Base-by-base conservation (phyloP, 2,329 filamentous ascomycete species). In the Microsporum audouinii region DNA sequence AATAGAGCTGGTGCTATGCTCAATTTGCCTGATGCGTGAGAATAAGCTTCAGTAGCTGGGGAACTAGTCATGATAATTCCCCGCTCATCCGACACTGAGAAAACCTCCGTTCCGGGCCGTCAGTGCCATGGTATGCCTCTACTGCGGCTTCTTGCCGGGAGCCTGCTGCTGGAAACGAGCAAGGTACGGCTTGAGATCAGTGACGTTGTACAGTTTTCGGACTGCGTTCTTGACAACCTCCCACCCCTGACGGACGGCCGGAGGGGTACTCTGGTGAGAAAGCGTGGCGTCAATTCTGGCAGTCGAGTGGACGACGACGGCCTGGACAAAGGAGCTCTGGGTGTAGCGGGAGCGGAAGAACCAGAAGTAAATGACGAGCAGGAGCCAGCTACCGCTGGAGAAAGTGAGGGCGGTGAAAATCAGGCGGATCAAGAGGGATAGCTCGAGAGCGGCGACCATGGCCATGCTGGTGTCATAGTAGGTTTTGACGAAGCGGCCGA, bases 401-500 rank as follows among this genome's bases (percentile, higher is more conserved):
- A 97, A 97, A 68, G 95, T 80, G 65, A 97, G 77, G 64, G 90
- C 89, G 36, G 89, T 87, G 60, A 91, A 77, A 57, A 95, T 71
- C 60, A 99, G 79, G 70, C 94, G 90, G 75, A 88, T 79, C 86
- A 91, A 95, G 63, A 97, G 84, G 45, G 83, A 77, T 67, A 97
- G 89, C 79, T 99, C 94, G 62, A 99, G 88, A 55, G 81, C 79
- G 41, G 92, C 88, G 36, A 99, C 94, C 63, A 97, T 80, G 62
- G 88, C 89, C 94, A 99, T 99, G 76, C 90, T 95, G 64, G 84
- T 79, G 74, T 99, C 94, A 73, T 99, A 99, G 83, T 97, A 96
- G 73, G 91, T 85, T 85, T 97, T 97, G 75, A 99, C 91, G 71
- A 99, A 99, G 70, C 82, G 82, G 68, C 91, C 91, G 74, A 99